Base-by-base conservation (phyloP, 345 rosid genomes). In the Atalantia buxifolia region DNA sequence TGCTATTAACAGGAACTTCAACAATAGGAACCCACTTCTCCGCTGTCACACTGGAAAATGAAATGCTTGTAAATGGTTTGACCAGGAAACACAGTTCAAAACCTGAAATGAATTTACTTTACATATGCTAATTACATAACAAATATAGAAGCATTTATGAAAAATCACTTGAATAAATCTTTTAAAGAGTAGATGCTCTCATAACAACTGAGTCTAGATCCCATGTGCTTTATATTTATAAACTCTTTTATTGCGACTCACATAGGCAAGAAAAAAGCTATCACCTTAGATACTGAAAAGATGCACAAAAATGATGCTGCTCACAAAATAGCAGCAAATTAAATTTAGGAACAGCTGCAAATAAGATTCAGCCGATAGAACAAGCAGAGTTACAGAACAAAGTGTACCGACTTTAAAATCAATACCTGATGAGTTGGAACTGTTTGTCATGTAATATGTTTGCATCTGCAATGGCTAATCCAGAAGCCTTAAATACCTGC, bases 21-120 rank as follows among this genome's bases (percentile, higher is more conserved):
- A 91, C 77, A 14, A 90, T 88, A 45, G 97, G 99, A 83, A 95
- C 94, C 99, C 99, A 95, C 85, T 91, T 93, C 86, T 95, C 99
- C 25, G 96, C 97, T 48, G 97, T 93, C 84, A 95, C 98, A 79
- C 98, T 93, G 87, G 66, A 88, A 62, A 86, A 77, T 16, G 64
- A 67, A 76, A 69, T 45, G n/a, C 55, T 69, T 16, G 66, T 31
- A 55, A 73, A 65, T 22, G 21, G 66, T 56, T 50, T 14, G 27
- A 61, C 30, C 22, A 53, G 64, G 22, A 45, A 67, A 72, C 27
- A 74, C 8, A 24, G 31, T 24, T 28, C 21, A 60, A 45, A 66
- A 14, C 67, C 18, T 8, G 18, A 30, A 53, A 66, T 31, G 30
- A 71, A 79, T 63, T 30, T 66, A 59, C n/a, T 22, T 59, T 57